Base-by-base conservation (phyloP, 345 rosid genomes). In the Psidium guajava region DNA sequence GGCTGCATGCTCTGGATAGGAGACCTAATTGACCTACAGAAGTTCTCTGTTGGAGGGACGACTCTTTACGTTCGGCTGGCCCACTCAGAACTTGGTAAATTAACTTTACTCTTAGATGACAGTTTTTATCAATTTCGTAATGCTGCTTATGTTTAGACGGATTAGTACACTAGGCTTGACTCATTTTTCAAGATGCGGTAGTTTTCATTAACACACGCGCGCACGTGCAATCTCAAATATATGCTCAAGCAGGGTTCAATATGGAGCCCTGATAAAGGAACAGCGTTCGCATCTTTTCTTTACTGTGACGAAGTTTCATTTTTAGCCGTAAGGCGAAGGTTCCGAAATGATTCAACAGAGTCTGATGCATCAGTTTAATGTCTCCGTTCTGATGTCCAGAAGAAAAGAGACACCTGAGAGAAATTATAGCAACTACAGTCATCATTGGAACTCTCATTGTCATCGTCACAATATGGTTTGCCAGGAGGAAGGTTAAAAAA, bases 1-100 rank as follows among this genome's bases (percentile, higher is more conserved):
- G 87, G 91, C 49, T 89, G 89, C 61, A 54, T 87, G 84, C 18
- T 53, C 27, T 87, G 89, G 91, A 82, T 6, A 20, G 54, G 8
- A 40, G 77, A 42, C 54, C 80, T 89, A 69, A 77, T 86, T 6
- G 89, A 88, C 32, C 56, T 89, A 22, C 86, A 77, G 42, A 82
- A 86, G 40, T 61, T 86, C 81, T 49, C 88, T 6, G 25, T 4
- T n/a, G 87, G 86, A 5, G 87, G 86, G 52, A 83, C 82, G 15
- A 80, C 85, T 80, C 73, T 89, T 16, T 81, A 86, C 56, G 16
- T 89, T 58, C 85, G 87, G 28, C 50, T 89, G 20, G 81, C 89
- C 27, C 21, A 83, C 52, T 53, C 59, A 20, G 89, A 87, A 57
- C 82, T 89, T 21, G 86, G 89, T 86, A 83, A 75, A 54, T 82